Evolutionary conservation across 2,329 filamentous ascomycete species (phyloP), one percentile per base, ranked within the genome.

Genomic region (Sporothrix luriei): DNA sequence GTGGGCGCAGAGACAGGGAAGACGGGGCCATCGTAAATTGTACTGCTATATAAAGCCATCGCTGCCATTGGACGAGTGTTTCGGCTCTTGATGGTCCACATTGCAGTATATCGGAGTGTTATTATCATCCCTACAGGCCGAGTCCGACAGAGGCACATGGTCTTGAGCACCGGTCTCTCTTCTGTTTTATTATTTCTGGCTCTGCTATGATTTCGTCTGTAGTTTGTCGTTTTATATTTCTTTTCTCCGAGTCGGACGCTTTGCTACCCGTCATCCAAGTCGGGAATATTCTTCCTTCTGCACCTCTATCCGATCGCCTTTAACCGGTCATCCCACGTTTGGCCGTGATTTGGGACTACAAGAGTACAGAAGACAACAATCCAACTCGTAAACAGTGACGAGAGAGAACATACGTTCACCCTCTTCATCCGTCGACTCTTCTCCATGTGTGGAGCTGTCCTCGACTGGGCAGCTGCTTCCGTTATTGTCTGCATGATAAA

Each of bases 61-160:
- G 4, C 3, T 19, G 4, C 24, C 13, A 62, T 62, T 62, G 40
- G 55, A 43, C 10, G 10, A 33, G 16, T 11, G 14, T 13, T 3
- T 24, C 33, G 55, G 55, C 24, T 61, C 21, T 62, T 21, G 4
- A 48, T 9, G 24, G 5, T 26, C 40, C 40, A 26, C 21, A 29
- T 13, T 48, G 13, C 14, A 14, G 24, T 62, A 46, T 48, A 62
- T 48, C 9, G 46, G 59, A n/a, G 16, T 16, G n/a, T 40, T 29
- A 4, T 16, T 48, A 62, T 48, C 13, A 48, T 33, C 33, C 33
- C 14, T 10, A 29, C 24, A 48, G 14, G 29, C 19, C 40, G 29
- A 29, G 59, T 62, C 33, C 40, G 21, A 13, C 40, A 29, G 59
- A 62, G 21, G 59, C 40, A 62, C 59, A 48, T 62, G 59, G 49